A percentile compares a stretch with the other conserved stretches of the same genome.
Evolutionary conservation across 208 protist species (phyloP).

Genomic region (Wallacemonas sp.): DNA sequence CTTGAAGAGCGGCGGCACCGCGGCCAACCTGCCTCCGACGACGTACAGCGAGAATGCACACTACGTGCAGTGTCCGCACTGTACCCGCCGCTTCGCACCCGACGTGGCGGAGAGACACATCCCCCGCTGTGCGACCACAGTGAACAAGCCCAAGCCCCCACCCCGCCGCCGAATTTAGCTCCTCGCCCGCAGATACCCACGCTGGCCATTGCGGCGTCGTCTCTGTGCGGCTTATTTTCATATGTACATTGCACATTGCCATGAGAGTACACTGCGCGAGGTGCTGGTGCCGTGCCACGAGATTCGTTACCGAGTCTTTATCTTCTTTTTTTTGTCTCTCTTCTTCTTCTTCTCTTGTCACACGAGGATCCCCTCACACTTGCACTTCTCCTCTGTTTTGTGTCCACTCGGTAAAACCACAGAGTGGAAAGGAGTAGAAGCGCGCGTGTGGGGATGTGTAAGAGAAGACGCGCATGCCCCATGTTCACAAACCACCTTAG

Average conservation of each 20-base stretch:
- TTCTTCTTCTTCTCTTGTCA: slow-evolving; percentile 13
- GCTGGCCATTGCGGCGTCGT: no score
- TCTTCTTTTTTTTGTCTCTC: slow-evolving; percentile 12
- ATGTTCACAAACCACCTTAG: no score
- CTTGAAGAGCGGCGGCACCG: slow-evolving; percentile 68
- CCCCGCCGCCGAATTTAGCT: slow-evolving; percentile 47
- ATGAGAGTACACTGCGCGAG: no score
- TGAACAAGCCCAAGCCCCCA: slow-evolving; percentile 83
- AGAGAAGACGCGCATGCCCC: no score
- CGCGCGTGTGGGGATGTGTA: no score
- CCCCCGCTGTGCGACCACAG: slow-evolving; percentile 74
- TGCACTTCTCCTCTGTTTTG: no score
- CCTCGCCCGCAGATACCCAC: no score
- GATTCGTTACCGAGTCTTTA: not conserved
- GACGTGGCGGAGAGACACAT: slow-evolving; percentile 87
- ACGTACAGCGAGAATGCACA: slow-evolving; percentile 85
- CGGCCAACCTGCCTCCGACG: slow-evolving; percentile 79
- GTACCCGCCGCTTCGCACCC: slow-evolving; percentile 76
- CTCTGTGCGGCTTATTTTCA: slow-evolving; percentile 11
- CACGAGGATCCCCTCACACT: no score
- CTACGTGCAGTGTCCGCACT: slow-evolving; percentile 87
- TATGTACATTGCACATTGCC: slow-evolving; percentile 6
- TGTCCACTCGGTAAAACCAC: no score
- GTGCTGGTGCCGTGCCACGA: no score
- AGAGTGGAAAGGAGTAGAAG: no score